phyloP scores from a whole-genome alignment of 192 early-diverging fungal species.

The Coemansia sp. region DNA sequence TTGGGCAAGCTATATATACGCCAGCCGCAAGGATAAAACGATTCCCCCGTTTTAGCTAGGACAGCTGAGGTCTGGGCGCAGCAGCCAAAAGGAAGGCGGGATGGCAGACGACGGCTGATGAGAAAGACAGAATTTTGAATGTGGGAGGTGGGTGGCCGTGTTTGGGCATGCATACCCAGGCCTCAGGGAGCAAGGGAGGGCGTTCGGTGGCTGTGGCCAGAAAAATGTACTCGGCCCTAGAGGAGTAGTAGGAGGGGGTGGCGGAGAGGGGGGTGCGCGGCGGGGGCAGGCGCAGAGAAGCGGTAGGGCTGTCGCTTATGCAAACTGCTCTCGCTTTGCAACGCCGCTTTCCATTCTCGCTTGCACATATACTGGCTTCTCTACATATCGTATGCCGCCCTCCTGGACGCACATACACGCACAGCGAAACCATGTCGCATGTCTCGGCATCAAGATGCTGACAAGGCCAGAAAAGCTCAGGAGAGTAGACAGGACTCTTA shows the following conservation, averaged over 20 bases:
- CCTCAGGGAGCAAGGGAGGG: background rate
- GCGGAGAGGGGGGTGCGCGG: background rate
- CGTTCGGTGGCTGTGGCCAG: background rate
- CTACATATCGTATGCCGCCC: conserved; percentile 1
- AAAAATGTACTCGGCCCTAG: background rate
- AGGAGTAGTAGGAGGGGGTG: conserved; percentile 2
- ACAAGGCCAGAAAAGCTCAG: background rate
- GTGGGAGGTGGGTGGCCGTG: background rate
- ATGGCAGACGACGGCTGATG: background rate
- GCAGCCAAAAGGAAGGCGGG: background rate
- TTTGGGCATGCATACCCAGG: conserved; percentile 6
- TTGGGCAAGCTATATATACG: background rate
- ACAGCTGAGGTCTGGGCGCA: conserved; percentile 6
- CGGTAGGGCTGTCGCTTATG: conserved; percentile 1
- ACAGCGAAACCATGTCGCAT: conserved; percentile 10
- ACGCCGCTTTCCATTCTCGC: background rate
- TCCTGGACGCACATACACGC: background rate
- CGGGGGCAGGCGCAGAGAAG: background rate
- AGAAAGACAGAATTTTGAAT: background rate
- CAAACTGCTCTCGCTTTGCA: conserved; percentile 3
- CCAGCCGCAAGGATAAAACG: background rate
- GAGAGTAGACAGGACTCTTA: background rate
- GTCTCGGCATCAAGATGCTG: background rate
- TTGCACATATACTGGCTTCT: background rate
- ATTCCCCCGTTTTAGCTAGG: too few relatives aligned